Evolutionary conservation across 1,284 basidiomycete species (phyloP), one percentile per base, ranked within the genome.

Genomic region (Fistulinella cinereoalba): DNA sequence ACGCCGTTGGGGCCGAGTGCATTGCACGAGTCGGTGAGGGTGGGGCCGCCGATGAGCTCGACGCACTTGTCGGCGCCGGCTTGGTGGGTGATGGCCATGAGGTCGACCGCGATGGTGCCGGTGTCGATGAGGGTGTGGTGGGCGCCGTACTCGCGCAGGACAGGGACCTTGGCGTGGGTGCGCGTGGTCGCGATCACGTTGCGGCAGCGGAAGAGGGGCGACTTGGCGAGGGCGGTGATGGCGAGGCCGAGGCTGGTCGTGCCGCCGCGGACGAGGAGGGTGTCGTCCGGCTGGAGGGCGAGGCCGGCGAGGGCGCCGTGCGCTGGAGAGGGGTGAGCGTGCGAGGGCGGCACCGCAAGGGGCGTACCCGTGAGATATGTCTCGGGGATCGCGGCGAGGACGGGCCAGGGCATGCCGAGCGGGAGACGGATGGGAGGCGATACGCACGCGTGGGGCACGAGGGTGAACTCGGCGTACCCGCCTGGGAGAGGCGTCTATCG

Each of bases 401-500:
- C 39, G 8, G 47, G 49, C 60, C 53, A 63, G 4, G 49, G 45
- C 31, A 62, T 52, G 19, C 45, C 49, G 37, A 45, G 9, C 2
- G 59, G 60, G 8, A 61, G 47, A 3, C 21, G 51, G 16, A 58
- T 52, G 11, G 56, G 36, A n/a, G 52, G 55, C 12, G 58, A 63
- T 22, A 64, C 62, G 18, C 43, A 53, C 24, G 44, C 38, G 39
- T 64, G 58, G n/a, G 57, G 64, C 6, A 61, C 41, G 37, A 60
- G 54, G 22, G 55, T 54, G 47, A 56, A 60, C 51, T 60, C 63
- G 18, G 62, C 56, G 46, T 63, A 63, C 23, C 59, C 59, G n/a
- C 57, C 60, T 58, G 16, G n/a, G 13, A 16, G 5, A 12, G n/a
- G 7, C 36, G 41, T 22, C 36, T 23, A 31, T 24, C 28, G 8